A percentile compares a stretch with the other conserved stretches of the same genome.
These are phyloP conservation scores for Syzygium aqueum DNA, from an alignment of 345 rosid genomes.

Conservation along the genomic window DNA sequence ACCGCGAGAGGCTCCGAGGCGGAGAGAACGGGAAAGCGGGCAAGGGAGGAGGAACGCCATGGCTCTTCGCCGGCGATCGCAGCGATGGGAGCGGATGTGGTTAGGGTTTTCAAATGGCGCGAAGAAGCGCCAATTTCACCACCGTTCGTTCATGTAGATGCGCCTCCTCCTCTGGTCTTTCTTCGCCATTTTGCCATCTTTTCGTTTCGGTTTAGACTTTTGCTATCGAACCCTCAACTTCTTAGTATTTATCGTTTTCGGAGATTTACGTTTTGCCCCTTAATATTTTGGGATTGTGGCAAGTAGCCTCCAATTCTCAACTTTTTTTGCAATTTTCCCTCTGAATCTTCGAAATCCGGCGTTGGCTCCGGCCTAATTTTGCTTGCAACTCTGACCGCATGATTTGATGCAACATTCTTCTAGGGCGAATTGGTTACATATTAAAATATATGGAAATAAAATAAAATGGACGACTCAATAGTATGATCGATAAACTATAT, in stretches of 20 bases:
- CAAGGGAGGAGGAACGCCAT: constrained; percentile 5
- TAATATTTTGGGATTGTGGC: neutral
- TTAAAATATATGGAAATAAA: neutral
- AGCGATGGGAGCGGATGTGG: neutral
- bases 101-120: constrained; percentile 8
- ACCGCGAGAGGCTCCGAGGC: neutral
- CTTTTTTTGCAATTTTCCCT: neutral
- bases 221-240: neutral
- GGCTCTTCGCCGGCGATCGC: neutral
- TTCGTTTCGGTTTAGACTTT: neutral
- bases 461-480: neutral
- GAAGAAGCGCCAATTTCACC: constrained; percentile 2
- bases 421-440: neutral
- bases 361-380: neutral
- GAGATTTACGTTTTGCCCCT: neutral
- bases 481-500: neutral
- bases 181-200: neutral
- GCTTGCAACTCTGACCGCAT: neutral
- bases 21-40: constrained; percentile 1
- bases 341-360: neutral
- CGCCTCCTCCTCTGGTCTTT: neutral
- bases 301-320: neutral
- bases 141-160: neutral
- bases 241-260: neutral
- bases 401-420: neutral